These are phyloP conservation scores for Allium fistulosum DNA, from an alignment of 106 monocot genomes.

Conservation along the genomic window DNA sequence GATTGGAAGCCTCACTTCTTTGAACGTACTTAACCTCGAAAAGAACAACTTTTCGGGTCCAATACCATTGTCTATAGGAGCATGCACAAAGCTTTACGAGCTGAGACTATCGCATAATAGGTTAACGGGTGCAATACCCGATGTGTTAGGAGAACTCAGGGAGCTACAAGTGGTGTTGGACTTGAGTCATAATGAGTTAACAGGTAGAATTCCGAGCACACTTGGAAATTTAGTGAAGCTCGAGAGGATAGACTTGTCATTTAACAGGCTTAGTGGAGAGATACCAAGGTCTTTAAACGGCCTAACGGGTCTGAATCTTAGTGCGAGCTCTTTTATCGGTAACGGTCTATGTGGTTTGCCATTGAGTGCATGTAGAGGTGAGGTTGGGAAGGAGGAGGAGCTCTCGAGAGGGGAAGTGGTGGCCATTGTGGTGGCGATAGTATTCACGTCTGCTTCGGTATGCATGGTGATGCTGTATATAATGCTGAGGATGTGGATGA, in stretches of 20 bases:
- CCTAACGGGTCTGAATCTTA: slow-evolving; percentile 75
- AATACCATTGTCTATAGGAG: slow-evolving; percentile 46
- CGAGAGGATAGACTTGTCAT: slow-evolving; percentile 75
- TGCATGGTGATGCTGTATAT: slow-evolving; percentile 65
- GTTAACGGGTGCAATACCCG: slow-evolving; percentile 58
- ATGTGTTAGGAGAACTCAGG: slow-evolving; percentile 45
- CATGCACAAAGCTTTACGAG: slow-evolving; percentile 62
- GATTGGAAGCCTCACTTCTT: slow-evolving; percentile 52
- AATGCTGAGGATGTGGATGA: slow-evolving; percentile 79
- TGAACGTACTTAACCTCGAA: slow-evolving; percentile 66
- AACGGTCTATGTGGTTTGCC: slow-evolving; percentile 63
- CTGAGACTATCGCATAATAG: slow-evolving; percentile 60
- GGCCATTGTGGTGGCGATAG: slow-evolving; percentile 51
- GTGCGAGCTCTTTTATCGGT: slow-evolving; percentile 36
- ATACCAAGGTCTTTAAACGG: slow-evolving; percentile 48
- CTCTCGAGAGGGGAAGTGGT: neutral
- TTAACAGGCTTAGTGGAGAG: slow-evolving; percentile 57
- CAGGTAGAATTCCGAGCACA: slow-evolving; percentile 63
- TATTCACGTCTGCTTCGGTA: slow-evolving; percentile 51
- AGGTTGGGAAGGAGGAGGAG: neutral
- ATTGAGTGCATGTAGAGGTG: slow-evolving; percentile 20
- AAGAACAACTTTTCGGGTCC: slow-evolving; percentile 63
- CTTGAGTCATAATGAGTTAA: slow-evolving; percentile 61
- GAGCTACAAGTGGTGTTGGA: slow-evolving; percentile 84
- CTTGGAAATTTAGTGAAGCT: slow-evolving; percentile 69